A percentile compares a stretch with the other conserved stretches of the same genome.
Conservation (phyloP, 2,329 filamentous ascomycete genomes). For the Teratosphaeriaceae sp. region DNA sequence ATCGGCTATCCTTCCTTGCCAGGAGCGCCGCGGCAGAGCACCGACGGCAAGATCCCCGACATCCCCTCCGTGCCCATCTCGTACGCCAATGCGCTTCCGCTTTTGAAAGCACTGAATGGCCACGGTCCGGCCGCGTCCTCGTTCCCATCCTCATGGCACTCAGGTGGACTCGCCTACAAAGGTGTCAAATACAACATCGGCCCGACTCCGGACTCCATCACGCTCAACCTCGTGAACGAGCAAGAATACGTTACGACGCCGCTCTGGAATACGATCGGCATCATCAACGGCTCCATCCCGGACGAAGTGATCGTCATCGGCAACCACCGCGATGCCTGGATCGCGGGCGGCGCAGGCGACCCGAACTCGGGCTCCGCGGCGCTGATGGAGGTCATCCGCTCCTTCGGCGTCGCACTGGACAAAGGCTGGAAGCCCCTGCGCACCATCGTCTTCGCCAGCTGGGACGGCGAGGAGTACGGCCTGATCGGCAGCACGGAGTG, state of each 20-base stretch:
- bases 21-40: slow-evolving; percentile 68
- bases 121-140: slow-evolving; percentile 72
- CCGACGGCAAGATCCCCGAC: slow-evolving; percentile 63
- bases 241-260: slow-evolving; percentile 46
- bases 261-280: slow-evolving; percentile 71
- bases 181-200: slow-evolving; percentile 81
- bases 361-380: slow-evolving; percentile 77
- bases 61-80: slow-evolving; percentile 93
- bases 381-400: slow-evolving; percentile 70
- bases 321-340: slow-evolving; percentile 91
- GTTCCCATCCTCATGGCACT: slow-evolving; percentile 63
- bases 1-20: slow-evolving; percentile 91
- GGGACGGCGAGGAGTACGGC: slow-evolving; percentile 71
- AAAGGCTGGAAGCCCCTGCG: slow-evolving; percentile 78
- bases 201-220: slow-evolving; percentile 65
- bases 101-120: slow-evolving; percentile 85
- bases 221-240: slow-evolving; percentile 43
- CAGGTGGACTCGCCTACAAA: slow-evolving; percentile 65
- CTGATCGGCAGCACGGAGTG: slow-evolving; percentile 84
- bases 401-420: slow-evolving; percentile 64
- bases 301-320: slow-evolving; percentile 85
- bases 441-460: slow-evolving; percentile 78
- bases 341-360: slow-evolving; percentile 75
- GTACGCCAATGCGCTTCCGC: slow-evolving; percentile 75
- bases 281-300: slow-evolving; percentile 79